Percentiles rank a stretch among this genome's conserved stretches.
Conservation (phyloP, 805 yeast genomes). For the Candida orba region DNA sequence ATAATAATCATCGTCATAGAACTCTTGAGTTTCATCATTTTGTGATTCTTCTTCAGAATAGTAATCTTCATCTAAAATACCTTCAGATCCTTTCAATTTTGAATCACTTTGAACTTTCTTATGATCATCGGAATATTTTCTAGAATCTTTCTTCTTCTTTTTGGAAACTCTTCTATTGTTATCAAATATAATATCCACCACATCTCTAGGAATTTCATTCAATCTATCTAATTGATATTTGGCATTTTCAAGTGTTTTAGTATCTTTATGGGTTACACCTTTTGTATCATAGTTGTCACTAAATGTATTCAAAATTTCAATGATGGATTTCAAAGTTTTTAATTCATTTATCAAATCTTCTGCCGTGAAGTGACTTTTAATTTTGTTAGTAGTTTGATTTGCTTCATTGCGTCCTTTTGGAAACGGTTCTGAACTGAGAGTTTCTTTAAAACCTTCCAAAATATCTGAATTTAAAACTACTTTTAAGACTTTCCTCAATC, state of each 20-base stretch:
- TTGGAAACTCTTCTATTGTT: background rate
- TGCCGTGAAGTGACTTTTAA: background rate
- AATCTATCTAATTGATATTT: constrained; percentile 1
- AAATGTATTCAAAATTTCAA: background rate
- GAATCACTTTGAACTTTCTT: background rate
- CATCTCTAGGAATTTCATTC: constrained; percentile 6
- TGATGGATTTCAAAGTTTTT: constrained; percentile 1
- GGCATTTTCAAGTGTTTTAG: background rate
- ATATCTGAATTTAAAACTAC: background rate
- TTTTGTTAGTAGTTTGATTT: background rate
- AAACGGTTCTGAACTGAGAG: no score
- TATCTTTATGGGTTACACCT: constrained; percentile 5
- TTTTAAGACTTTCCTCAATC: constrained; percentile 3
- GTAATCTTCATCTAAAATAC: background rate
- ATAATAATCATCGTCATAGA: no score
- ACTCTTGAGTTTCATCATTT: no score
- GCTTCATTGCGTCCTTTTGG: no score
- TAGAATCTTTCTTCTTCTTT: no score
- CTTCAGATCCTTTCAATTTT: background rate
- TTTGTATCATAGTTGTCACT: constrained; percentile 1
- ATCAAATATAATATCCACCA: constrained; percentile 5
- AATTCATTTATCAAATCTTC: background rate
- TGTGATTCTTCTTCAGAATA: background rate
- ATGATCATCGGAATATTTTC: constrained; percentile 2
- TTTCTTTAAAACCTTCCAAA: background rate